Percentiles rank a stretch among this genome's conserved stretches.
phyloP scores from a whole-genome alignment of 306 rosid species.

The Cicer yamashitae region DNA sequence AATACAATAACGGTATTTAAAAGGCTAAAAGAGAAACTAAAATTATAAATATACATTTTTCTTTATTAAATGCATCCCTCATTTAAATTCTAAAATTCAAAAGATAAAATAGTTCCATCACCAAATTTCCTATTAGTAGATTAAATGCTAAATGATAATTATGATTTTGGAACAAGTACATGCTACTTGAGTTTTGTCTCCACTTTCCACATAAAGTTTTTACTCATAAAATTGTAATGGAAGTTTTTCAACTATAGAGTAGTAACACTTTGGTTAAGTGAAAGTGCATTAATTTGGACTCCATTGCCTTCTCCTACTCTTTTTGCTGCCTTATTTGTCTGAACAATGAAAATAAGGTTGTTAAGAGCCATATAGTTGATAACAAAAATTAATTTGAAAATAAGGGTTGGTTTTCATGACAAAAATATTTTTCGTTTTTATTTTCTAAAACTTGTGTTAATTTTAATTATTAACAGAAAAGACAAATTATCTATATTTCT shows the following conservation, averaged over 20 bases:
- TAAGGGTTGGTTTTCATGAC: too few relatives aligned
- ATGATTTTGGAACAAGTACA: background rate
- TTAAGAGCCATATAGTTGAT: background rate
- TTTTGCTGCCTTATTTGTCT: constrained; percentile 47
- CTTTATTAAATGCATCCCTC: too few relatives aligned
- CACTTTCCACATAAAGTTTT: background rate
- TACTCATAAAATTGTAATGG: background rate
- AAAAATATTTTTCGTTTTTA: too few relatives aligned
- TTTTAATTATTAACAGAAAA: too few relatives aligned
- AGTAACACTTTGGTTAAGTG: background rate
- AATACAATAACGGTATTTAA: too few relatives aligned
- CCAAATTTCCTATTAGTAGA: too few relatives aligned
- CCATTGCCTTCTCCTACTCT: constrained; percentile 34
- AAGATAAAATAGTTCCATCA: too few relatives aligned
- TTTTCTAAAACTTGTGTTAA: too few relatives aligned
- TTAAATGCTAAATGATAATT: background rate
- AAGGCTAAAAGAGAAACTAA: too few relatives aligned
- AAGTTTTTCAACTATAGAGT: background rate
- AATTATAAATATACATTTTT: too few relatives aligned
- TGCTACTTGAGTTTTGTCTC: background rate
- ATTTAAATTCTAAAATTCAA: too few relatives aligned
- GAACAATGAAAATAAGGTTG: constrained; percentile 1
- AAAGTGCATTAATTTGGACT: constrained; percentile 14
- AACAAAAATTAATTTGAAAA: constrained; percentile 1
- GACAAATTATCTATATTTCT: too few relatives aligned